Conservation (phyloP, 2,329 filamentous ascomycete species). For the Bipolaris bicolor region DNA sequence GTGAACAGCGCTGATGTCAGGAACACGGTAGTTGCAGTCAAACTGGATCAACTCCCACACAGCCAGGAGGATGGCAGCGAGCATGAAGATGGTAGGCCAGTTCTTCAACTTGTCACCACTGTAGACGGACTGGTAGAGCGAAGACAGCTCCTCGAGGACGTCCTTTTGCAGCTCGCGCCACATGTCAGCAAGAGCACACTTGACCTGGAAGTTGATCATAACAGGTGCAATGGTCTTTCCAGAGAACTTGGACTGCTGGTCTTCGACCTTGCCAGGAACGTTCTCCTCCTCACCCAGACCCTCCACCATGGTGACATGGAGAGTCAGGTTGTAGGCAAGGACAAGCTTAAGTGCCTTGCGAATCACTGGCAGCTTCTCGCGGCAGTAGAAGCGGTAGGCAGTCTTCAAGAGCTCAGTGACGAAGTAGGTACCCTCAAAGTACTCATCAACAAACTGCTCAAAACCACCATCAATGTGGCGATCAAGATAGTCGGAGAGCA, state of each 20-base stretch:
- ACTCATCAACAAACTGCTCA: constrained; percentile 91
- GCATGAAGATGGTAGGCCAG: constrained; percentile 98
- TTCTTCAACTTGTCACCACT: constrained; percentile 97
- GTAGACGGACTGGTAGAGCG: constrained; percentile 96
- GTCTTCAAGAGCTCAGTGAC: constrained; percentile 96
- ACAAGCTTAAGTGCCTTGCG: constrained; percentile 95
- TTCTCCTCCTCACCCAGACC: constrained; percentile 81
- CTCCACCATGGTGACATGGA: constrained; percentile 94
- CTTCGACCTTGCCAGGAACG: constrained; percentile 82
- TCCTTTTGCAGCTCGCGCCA: constrained; percentile 98
- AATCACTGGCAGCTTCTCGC: constrained; percentile 86
- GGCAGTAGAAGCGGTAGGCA: constrained; percentile 88
- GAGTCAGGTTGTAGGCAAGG: constrained; percentile 91
- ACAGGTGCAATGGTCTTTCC: constrained; percentile 92
- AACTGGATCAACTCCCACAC: constrained; percentile 99
- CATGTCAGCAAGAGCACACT: constrained; percentile 95
- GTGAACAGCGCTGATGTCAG: constrained; percentile 80
- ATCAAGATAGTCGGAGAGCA: constrained; percentile 90
- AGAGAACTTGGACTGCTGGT: constrained; percentile 83
- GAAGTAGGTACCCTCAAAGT: constrained; percentile 95
- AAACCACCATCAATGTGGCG: constrained; percentile 92
- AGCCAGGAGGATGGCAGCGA: constrained; percentile 87
- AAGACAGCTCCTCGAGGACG: constrained; percentile 89
- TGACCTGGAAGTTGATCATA: constrained; percentile 99
- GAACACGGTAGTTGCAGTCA: constrained; percentile 93